A percentile compares a stretch with the other conserved stretches of the same genome.
phyloP scores from a whole-genome alignment of 108 stramenopile species.

The Aurantiochytrium sp. region DNA sequence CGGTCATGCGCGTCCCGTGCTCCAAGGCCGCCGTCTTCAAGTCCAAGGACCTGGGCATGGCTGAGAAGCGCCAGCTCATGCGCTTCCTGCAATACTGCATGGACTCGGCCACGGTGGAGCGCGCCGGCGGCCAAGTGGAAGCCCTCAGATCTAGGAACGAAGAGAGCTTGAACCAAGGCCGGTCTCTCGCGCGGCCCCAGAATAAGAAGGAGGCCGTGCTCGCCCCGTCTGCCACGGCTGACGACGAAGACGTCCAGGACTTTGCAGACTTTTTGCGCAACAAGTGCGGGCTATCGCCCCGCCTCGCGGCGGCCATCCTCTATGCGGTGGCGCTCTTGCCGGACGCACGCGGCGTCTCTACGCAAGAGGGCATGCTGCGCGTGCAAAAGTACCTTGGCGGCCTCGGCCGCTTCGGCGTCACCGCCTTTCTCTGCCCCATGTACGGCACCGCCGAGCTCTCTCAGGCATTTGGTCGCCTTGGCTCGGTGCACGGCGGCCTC shows the following conservation, averaged over 20 bases:
- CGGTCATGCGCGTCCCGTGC: constrained; percentile 70
- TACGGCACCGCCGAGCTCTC: constrained; percentile 36
- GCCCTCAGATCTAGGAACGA: constrained; percentile 72
- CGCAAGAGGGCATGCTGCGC: neutral
- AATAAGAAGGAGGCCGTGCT: constrained; percentile 58
- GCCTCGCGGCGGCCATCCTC: constrained; percentile 15
- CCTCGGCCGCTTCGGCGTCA: constrained; percentile 37
- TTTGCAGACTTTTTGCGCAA: constrained; percentile 17
- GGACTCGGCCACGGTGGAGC: constrained; percentile 66
- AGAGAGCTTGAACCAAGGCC: constrained; percentile 72
- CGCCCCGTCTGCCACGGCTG: neutral
- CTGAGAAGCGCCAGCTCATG: constrained; percentile 86
- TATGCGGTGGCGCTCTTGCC: constrained; percentile 35
- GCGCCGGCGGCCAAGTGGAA: constrained; percentile 39
- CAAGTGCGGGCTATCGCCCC: neutral
- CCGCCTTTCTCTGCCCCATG: constrained; percentile 33
- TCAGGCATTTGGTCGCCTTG: constrained; percentile 40
- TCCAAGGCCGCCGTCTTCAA: constrained; percentile 77
- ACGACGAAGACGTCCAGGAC: neutral
- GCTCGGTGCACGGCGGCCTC: constrained; percentile 35
- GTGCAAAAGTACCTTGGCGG: constrained; percentile 32
- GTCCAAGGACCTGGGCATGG: constrained; percentile 67
- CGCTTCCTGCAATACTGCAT: constrained; percentile 75
- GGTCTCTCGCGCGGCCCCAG: constrained; percentile 78
- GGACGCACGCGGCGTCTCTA: neutral